A percentile compares a stretch with the other conserved stretches of the same genome.
These are phyloP conservation scores for Camellia oleifera DNA, from an alignment of 179 eudicot genomes.

Conservation along the genomic window DNA sequence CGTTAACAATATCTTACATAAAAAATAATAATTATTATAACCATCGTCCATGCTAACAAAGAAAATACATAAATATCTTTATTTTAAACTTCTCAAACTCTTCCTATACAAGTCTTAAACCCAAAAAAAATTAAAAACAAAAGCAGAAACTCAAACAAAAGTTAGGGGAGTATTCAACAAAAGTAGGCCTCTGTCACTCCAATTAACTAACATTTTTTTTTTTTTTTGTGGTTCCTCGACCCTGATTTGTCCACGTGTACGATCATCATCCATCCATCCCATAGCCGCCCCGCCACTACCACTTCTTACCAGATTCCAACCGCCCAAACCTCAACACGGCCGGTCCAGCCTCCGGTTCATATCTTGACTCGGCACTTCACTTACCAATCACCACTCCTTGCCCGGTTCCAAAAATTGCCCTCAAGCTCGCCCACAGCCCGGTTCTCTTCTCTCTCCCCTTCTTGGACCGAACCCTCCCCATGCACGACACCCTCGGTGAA, in stretches of 20 bases:
- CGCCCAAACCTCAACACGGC: conserved; percentile 29
- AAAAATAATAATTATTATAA: too few species aligned
- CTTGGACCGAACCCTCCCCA: conserved; percentile 47
- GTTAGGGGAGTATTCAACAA: background rate
- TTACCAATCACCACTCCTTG: conserved; percentile 17
- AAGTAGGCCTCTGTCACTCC: background rate
- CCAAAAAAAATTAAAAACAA: too few species aligned
- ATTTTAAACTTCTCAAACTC: too few species aligned
- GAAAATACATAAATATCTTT: too few species aligned
- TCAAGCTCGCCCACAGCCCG: conserved; percentile 39
- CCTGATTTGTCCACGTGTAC: background rate
- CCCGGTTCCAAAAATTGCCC: conserved; percentile 29
- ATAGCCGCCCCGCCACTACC: conserved; percentile 34
- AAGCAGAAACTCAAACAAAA: background rate
- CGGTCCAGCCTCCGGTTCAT: conserved; percentile 9
- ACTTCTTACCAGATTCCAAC: conserved; percentile 38
- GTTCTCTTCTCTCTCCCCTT: conserved; percentile 15
- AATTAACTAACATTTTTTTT: too few species aligned
- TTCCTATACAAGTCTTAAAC: too few species aligned
- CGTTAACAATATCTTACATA: too few species aligned
- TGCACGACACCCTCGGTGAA: conserved; percentile 51
- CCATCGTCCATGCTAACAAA: too few species aligned
- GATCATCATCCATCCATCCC: background rate
- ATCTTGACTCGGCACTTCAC: conserved; percentile 8
- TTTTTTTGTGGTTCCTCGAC: too few species aligned